Percentiles rank a stretch among this genome's conserved stretches.
Conservation (phyloP, 2,329 filamentous ascomycete genomes). For the Phialophora chinensis region DNA sequence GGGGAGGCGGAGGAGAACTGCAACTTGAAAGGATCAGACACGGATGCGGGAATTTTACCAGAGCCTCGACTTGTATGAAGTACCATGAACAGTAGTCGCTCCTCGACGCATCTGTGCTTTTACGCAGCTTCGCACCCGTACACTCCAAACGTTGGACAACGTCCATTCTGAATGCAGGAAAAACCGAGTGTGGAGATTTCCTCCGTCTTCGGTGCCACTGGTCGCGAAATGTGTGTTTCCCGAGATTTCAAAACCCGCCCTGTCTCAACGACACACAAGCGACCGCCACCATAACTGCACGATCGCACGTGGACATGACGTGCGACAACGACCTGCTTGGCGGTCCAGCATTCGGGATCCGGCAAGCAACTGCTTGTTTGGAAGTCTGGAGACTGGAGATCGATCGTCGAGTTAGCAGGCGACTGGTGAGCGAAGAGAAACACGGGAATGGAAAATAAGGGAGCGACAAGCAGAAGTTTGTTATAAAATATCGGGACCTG, state of each 20-base stretch:
- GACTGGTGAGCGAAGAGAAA: not conserved
- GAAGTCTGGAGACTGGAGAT: not conserved
- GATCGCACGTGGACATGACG: slow-evolving; percentile 12
- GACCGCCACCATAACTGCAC: slow-evolving; percentile 15
- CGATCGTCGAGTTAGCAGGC: not conserved
- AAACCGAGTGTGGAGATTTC: not conserved
- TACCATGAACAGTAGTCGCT: too few relatives aligned
- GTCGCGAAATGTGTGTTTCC: not conserved
- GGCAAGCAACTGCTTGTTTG: not conserved
- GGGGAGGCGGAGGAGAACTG: too few relatives aligned
- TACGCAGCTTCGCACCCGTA: too few relatives aligned
- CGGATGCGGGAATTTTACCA: too few relatives aligned
- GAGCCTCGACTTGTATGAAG: too few relatives aligned
- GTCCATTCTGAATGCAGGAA: not conserved
- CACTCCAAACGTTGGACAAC: too few relatives aligned
- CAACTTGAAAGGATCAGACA: not conserved
- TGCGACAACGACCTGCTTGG: slow-evolving; percentile 7
- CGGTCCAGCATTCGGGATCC: not conserved
- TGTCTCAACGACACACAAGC: slow-evolving; percentile 8
- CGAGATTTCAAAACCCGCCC: not conserved
- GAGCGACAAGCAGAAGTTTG: not conserved
- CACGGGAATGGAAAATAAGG: not conserved
- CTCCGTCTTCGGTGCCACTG: not conserved
- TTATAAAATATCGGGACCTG: not conserved
- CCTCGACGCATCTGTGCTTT: too few relatives aligned